Evolutionary conservation across 768 basidiomycete genomes (phyloP).

Genomic region (Pleurotus citrinopileatus): DNA sequence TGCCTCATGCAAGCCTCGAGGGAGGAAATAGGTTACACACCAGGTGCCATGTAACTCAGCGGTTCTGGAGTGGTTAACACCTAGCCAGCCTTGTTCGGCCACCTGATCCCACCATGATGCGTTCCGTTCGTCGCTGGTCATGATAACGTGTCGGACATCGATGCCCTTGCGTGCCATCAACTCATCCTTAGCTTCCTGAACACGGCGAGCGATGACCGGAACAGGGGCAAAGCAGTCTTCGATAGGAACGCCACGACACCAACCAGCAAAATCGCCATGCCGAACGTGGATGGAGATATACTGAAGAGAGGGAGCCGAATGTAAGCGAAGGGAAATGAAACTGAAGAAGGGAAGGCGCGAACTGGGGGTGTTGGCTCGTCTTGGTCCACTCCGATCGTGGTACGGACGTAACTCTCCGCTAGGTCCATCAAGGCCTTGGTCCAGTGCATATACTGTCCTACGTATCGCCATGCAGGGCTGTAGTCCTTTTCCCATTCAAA

Average conservation of each 20-base stretch:
- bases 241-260: constrained; percentile 39
- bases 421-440: constrained; percentile 35
- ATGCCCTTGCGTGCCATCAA: constrained; percentile 42
- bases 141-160: constrained; percentile 48
- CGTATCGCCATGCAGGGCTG: constrained; percentile 56
- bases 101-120: constrained; percentile 59
- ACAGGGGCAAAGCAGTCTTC: constrained; percentile 53
- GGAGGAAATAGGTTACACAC: constrained; percentile 27
- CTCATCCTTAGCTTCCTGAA: constrained; percentile 52
- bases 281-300: constrained; percentile 60
- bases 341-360: constrained; percentile 24
- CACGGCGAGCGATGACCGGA: constrained; percentile 50
- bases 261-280: constrained; percentile 48
- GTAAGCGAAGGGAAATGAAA: background rate
- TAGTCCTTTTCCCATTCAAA: constrained; percentile 56
- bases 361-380: constrained; percentile 42
- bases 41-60: constrained; percentile 45
- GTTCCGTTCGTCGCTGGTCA: constrained; percentile 64
- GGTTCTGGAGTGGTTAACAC: constrained; percentile 48
- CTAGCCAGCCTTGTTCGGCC: constrained; percentile 45
- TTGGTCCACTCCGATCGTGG: constrained; percentile 33
- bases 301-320: constrained; percentile 27
- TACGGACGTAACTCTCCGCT: constrained; percentile 43
- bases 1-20: background rate
- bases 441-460: constrained; percentile 53